Base-by-base conservation (phyloP, 441 rosid species). In the Croton laevigatus region DNA sequence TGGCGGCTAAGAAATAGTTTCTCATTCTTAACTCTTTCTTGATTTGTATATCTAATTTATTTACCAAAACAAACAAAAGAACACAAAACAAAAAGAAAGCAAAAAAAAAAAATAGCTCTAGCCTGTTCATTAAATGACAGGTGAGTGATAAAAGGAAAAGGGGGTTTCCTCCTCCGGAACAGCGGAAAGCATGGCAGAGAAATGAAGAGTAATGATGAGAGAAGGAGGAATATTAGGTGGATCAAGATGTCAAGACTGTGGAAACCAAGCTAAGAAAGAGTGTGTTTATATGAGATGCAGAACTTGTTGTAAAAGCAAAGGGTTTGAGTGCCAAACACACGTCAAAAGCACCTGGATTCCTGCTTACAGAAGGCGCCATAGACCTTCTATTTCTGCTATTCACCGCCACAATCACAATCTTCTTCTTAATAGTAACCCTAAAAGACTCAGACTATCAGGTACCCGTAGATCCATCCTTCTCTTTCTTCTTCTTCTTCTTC, bases 331-430 rank as follows among this genome's bases (percentile, higher is more conserved):
- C 75, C 79, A 75, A 57, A 94, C 99, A 62, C 99, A 94, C 81
- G 86, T 94, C 49, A 92, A 81, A 75, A 94, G 99, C 80, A 94
- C 99, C 42, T 94, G 99, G 98, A 90, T 92, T 79, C 89, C 99
- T 57, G 93, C 98, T 23, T 79, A 89, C 1, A 89, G 83, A 69
- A 86, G 98, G 81, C 86, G 94, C 8, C 97, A 84, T 66, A 82
- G 86, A 55, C 90, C 84, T 62, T 89, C 71, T 37, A 12, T 55
- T 71, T 32, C 9, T 51, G 62, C 82, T 48, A 20, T 79, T 53
- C 70, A 71, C 32, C 83, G 38, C 10, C 78, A 74, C 19, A 69
- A 66, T 6, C 75, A 10, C 3, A 80, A 65, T 2, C 80, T 66
- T 61, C 86, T 81, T 7, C 44, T 1, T n/a, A 49, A 49, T n/a